These are phyloP conservation scores for Delitschia confertaspora DNA, from an alignment of 495 filamentous ascomycete species.

Conservation along the genomic window DNA sequence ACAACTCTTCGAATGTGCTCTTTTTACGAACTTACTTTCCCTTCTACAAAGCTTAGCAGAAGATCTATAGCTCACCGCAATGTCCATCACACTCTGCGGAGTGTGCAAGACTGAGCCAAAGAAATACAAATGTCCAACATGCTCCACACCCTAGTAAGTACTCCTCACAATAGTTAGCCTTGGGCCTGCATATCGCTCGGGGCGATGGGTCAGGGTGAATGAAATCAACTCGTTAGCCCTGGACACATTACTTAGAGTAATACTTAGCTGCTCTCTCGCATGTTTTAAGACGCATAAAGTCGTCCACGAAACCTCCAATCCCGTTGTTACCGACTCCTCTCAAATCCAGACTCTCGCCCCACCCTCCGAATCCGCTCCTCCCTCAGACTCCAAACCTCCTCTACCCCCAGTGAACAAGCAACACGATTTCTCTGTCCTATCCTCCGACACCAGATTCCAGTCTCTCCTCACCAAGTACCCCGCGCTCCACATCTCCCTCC, in stretches of 20 bases:
- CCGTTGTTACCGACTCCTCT: neutral
- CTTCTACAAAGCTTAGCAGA: neutral
- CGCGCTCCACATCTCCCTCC: constrained; percentile 24
- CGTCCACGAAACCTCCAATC: constrained; percentile 10
- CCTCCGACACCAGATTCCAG: constrained; percentile 26
- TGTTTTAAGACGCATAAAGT: constrained; percentile 11
- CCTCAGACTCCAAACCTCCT: constrained; percentile 20
- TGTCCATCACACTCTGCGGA: constrained; percentile 14
- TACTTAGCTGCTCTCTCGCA: constrained; percentile 17
- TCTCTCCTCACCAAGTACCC: constrained; percentile 28
- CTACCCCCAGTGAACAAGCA: constrained; percentile 12
- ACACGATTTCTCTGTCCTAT: constrained; percentile 28
- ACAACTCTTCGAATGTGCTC: too few relatives aligned
- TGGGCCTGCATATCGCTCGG: neutral
- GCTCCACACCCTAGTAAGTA: constrained; percentile 34
- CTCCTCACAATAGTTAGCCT: neutral
- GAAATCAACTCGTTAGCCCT: neutral
- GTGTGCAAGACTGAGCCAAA: constrained; percentile 30
- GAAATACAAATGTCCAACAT: constrained; percentile 38
- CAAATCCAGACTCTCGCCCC: neutral
- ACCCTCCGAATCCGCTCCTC: neutral
- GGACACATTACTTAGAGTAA: constrained; percentile 1
- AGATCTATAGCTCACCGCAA: neutral
- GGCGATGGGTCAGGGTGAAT: too few relatives aligned
- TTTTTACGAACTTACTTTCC: too few relatives aligned